phyloP scores from a whole-genome alignment of 1,139 yeast species.

The Waltiozyma sp. region DNA sequence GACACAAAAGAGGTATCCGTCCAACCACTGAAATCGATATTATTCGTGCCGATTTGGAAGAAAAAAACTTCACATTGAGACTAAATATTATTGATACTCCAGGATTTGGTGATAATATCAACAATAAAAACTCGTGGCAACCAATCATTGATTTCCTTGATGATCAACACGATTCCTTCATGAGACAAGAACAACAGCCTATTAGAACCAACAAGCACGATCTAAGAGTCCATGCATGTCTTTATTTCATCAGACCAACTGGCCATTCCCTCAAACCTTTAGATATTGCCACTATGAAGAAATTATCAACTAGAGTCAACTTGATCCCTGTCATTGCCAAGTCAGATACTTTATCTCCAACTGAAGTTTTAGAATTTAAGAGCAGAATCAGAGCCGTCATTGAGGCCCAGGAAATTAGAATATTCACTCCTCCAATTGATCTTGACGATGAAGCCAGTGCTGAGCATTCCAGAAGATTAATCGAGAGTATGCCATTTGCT shows the following conservation, averaged over 20 bases:
- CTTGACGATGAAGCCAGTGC: constrained; percentile 64
- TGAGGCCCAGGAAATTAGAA: constrained; percentile 83
- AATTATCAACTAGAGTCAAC: constrained; percentile 79
- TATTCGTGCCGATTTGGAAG: constrained; percentile 85
- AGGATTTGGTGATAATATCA: constrained; percentile 94
- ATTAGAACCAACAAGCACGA: constrained; percentile 58
- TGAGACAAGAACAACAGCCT: constrained; percentile 98
- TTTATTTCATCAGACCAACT: constrained; percentile 91
- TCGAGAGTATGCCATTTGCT: constrained; percentile 91
- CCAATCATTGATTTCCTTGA: constrained; percentile 89
- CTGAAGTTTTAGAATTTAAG: constrained; percentile 74
- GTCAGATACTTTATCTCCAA: constrained; percentile 82
- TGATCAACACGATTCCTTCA: constrained; percentile 89
- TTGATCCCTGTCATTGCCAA: constrained; percentile 93
- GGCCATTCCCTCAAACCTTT: constrained; percentile 92
- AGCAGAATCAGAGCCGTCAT: constrained; percentile 81
- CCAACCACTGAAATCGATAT: constrained; percentile 90
- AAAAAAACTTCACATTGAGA: constrained; percentile 76
- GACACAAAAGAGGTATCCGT: constrained; percentile 65
- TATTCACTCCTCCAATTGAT: constrained; percentile 82
- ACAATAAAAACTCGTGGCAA: constrained; percentile 88
- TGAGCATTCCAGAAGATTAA: constrained; percentile 72
- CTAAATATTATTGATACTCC: constrained; percentile 93
- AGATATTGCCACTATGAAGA: constrained; percentile 89
- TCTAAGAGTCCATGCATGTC: constrained; percentile 88